phyloP scores from a whole-genome alignment of 352 stramenopile species.

The Phytopythium delawarense region DNA sequence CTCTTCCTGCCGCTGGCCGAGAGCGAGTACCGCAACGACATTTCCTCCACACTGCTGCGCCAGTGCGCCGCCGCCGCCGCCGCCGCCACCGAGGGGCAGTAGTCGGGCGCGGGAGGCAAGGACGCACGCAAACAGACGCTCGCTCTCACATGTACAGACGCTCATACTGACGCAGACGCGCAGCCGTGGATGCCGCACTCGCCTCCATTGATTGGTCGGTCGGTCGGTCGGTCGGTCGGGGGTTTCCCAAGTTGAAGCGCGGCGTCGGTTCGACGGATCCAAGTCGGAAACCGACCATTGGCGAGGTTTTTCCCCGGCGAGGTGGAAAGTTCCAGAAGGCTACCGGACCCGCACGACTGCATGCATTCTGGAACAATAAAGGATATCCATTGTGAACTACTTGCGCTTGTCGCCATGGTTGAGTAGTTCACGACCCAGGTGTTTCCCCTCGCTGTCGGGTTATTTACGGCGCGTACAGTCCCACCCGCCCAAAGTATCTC shows the following conservation, averaged over 20 bases:
- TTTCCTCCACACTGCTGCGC: slow-evolving; percentile 86
- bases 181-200: too few species aligned
- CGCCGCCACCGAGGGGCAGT: neutral
- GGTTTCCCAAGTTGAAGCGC: slow-evolving; percentile 1
- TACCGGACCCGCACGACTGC: neutral
- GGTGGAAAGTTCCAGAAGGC: neutral
- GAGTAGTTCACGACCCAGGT: neutral
- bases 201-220: neutral
- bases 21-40: slow-evolving; percentile 76
- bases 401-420: neutral
- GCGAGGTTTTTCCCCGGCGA: neutral
- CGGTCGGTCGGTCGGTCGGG: neutral
- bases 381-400: neutral
- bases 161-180: neutral
- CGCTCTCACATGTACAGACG: neutral
- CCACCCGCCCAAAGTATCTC: neutral
- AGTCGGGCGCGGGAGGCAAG: neutral
- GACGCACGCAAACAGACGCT: neutral
- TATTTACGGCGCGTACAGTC: neutral
- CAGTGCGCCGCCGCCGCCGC: slow-evolving; percentile 13
- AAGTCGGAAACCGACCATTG: neutral
- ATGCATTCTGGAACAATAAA: neutral
- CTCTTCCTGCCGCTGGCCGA: slow-evolving; percentile 77
- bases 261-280: neutral
- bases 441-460: neutral